Base-by-base conservation (phyloP, 1,284 basidiomycete species). In the Singerocomus inundabilis region DNA sequence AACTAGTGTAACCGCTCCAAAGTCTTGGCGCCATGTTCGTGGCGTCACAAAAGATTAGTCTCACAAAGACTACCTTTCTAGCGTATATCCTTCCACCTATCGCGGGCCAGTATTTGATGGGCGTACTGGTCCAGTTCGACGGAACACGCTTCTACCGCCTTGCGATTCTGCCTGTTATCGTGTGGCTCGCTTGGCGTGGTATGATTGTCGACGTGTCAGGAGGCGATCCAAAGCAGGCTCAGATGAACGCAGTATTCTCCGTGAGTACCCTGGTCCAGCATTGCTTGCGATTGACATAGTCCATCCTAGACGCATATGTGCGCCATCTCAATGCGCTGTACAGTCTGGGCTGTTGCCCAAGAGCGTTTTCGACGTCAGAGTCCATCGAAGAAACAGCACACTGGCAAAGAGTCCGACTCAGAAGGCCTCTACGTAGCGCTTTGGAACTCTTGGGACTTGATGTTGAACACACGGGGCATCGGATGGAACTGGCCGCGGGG, bases 401-500 rank as follows among this genome's bases (percentile, higher is more conserved):
- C 21, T 21, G 21, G 21, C 21, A 21, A 21, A 21, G 21, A 38
- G 3, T 12, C 46, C 2, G 34, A 48, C 32, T 5, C 24, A 2
- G 41, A 44, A 38, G 46, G 26, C 51, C 18, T 55, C 21, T 36
- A 38, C 15, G 34, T 48, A 0, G 60, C 53, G 1, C 25, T 49
- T 10, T 66, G 66, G 66, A 59, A 66, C 18, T 49, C 64, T 2
- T 65, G 49, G 46, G 66, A 69, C 37, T 32, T 66, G 44, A 42
- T 68, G 33, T 4, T 53, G 5, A 66, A 55, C 32, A 0, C 31
- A 5, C 56, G 64, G 5, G 67, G 64, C 2, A 53, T 69, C 21
- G 63, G 66, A 21, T 66, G 63, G 67, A 67, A 66, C 39, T 68
- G 67, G 63, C 32, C 57, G 4, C 44, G 21, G 9, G 53, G 56